These are phyloP conservation scores for Monosporascus sp. DNA, from an alignment of 2,329 filamentous ascomycete genomes.

Conservation along the genomic window DNA sequence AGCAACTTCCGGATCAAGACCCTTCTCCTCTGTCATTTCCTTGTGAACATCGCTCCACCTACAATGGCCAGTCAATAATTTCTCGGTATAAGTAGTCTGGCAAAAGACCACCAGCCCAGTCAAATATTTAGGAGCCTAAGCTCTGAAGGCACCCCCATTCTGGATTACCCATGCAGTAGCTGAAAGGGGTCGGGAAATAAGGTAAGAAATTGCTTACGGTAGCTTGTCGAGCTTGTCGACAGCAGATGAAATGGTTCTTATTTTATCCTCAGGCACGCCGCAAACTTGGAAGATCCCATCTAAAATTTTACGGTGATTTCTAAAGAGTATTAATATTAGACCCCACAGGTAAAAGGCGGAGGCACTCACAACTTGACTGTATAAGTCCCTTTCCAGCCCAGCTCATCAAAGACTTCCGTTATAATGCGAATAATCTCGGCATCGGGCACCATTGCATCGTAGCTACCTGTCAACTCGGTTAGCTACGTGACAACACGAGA, in stretches of 20 bases:
- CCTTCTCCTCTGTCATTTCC: conserved; percentile 75
- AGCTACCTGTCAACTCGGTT: conserved; percentile 34
- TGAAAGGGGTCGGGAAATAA: background rate
- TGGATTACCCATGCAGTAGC: too few species aligned
- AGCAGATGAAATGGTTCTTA: conserved; percentile 67
- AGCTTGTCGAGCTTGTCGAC: conserved; percentile 77
- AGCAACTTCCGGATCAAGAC: conserved; percentile 58
- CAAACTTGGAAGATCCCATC: conserved; percentile 76
- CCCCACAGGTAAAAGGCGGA: background rate
- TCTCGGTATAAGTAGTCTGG: background rate
- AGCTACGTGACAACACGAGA: background rate
- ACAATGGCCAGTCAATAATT: background rate
- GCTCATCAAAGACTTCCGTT: conserved; percentile 64
- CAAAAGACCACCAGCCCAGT: too few species aligned
- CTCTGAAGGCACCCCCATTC: too few species aligned
- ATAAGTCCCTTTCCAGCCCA: conserved; percentile 62
- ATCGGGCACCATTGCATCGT: conserved; percentile 71
- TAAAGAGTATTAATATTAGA: background rate
- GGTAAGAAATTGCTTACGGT: conserved; percentile 29
- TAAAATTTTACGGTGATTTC: conserved; percentile 71
- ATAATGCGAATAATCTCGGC: conserved; percentile 67
- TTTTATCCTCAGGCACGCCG: conserved; percentile 67
- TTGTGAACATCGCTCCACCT: conserved; percentile 65
- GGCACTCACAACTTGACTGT: conserved; percentile 59
- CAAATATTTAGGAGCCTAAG: too few species aligned